Evolutionary conservation across 495 filamentous ascomycete genomes (phyloP).

Genomic region (Xylaria flabelliformis): DNA sequence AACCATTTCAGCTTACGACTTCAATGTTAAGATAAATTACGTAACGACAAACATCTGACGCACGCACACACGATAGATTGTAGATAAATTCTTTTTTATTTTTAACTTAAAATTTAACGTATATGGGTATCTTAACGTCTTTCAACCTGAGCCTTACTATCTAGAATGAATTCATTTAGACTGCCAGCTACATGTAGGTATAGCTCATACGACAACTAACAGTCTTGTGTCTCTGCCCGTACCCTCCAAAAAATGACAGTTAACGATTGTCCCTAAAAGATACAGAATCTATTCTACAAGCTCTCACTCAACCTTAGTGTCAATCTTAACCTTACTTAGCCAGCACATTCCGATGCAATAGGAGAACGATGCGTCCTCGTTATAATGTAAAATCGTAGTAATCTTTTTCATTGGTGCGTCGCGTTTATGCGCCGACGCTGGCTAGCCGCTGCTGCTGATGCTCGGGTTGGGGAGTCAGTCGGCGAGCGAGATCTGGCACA

Average conservation of each 20-base stretch:
- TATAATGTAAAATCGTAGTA: not conserved
- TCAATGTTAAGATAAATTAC: no score
- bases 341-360: slow-evolving; percentile 3
- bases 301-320: not conserved
- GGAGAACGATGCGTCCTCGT: not conserved
- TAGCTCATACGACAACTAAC: slow-evolving; percentile 6
- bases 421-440: slow-evolving; percentile 38
- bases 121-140: slow-evolving; percentile 25
- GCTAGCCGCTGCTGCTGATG: slow-evolving; percentile 41
- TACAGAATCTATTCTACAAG: slow-evolving; percentile 10
- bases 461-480: slow-evolving; percentile 52
- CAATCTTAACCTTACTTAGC: slow-evolving; percentile 7
- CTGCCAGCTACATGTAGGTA: slow-evolving; percentile 12
- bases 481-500: slow-evolving; percentile 55
- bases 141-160: slow-evolving; percentile 14
- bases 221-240: not conserved
- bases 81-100: not conserved
- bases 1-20: not conserved
- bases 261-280: not conserved
- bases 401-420: not conserved
- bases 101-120: slow-evolving; percentile 11
- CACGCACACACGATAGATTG: not conserved
- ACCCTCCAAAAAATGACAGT: not conserved
- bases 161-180: not conserved
- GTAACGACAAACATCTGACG: not conserved